Evolutionary conservation across 2,329 filamentous ascomycete genomes (phyloP).

Genomic region (Samsoniella hepiali): DNA sequence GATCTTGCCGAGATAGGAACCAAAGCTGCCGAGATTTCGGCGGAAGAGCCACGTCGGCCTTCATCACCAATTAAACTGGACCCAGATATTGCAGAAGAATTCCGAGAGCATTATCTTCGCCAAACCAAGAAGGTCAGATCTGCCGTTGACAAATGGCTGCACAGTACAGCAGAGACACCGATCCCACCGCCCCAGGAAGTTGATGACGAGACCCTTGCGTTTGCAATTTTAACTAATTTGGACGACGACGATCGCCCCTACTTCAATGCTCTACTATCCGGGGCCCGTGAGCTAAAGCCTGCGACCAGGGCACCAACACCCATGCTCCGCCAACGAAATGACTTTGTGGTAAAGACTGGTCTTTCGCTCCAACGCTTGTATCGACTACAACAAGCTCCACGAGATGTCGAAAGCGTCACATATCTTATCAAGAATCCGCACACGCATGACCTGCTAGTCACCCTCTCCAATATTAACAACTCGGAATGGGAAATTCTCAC

Average conservation of each 20-base stretch:
- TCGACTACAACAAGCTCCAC: constrained; percentile 66
- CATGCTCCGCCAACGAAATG: constrained; percentile 60
- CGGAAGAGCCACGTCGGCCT: constrained; percentile 56
- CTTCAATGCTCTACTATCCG: constrained; percentile 75
- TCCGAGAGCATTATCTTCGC: constrained; percentile 84
- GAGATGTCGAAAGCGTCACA: constrained; percentile 81
- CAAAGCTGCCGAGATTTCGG: constrained; percentile 59
- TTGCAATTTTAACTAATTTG: constrained; percentile 88
- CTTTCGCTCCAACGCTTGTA: constrained; percentile 83
- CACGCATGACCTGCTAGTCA: constrained; percentile 82
- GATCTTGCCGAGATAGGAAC: constrained; percentile 61
- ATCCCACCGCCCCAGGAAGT: constrained; percentile 80
- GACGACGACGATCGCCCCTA: constrained; percentile 70
- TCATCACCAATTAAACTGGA: constrained; percentile 72
- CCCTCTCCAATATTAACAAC: constrained; percentile 79
- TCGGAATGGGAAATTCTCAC: constrained; percentile 97
- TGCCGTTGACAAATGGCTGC: constrained; percentile 89
- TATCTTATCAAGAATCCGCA: constrained; percentile 80
- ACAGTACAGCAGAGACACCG: constrained; percentile 69
- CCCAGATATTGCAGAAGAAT: constrained; percentile 90
- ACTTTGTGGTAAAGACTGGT: constrained; percentile 71
- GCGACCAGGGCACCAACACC: constrained; percentile 67
- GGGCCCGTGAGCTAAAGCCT: constrained; percentile 54
- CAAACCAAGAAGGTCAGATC: constrained; percentile 90
- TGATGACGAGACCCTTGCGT: constrained; percentile 89